Base-by-base conservation (phyloP, 2,329 filamentous ascomycete species). In the Didymella pinodella region DNA sequence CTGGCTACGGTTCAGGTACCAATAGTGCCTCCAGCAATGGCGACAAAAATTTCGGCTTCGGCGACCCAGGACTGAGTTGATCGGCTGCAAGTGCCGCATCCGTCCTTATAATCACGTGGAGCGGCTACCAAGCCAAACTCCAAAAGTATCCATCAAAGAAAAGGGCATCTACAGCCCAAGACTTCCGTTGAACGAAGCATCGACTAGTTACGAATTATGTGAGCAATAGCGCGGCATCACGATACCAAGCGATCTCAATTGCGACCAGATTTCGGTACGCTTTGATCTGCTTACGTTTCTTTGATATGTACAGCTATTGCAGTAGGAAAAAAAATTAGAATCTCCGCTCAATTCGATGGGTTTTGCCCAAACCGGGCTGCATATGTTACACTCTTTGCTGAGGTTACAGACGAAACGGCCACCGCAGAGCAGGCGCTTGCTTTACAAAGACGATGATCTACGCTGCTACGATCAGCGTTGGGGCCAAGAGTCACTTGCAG, bases 31-130 rank as follows among this genome's bases (percentile, higher is more conserved):
- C 72, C 11, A 73, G 70, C 62, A 72, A 69, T 25, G 46, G 53
- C 47, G 73, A 77, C 51, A 73, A 69, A 3, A 73, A 69, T 3
- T 73, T 67, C 40, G 68, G 70, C 4, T 77, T 76, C 52, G 75
- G 75, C 26, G 75, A 77, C 48, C 75, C 75, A 31, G 75, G 75
- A 10, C 65, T 76, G 28, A 64, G 54, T 28, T 72, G 63, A 72
- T 28, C 10, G 18, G 26, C 34, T 12, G 36, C 34, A 16, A 34
- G 40, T 16, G 16, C 25, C n/a, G 40, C 28, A 54, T 7, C 18
- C 29, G 12, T 32, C 29, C 31, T 5, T 4, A 14, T 2, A n/a
- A 32, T 32, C 20, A 46, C 8, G 18, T 28, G 7, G 36, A 48
- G 32, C 20, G 18, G 28, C n/a, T 6, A n/a, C 31, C 25, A 49